Evolutionary conservation across 805 yeast species (phyloP).

Genomic region (Hanseniaspora vineae): DNA sequence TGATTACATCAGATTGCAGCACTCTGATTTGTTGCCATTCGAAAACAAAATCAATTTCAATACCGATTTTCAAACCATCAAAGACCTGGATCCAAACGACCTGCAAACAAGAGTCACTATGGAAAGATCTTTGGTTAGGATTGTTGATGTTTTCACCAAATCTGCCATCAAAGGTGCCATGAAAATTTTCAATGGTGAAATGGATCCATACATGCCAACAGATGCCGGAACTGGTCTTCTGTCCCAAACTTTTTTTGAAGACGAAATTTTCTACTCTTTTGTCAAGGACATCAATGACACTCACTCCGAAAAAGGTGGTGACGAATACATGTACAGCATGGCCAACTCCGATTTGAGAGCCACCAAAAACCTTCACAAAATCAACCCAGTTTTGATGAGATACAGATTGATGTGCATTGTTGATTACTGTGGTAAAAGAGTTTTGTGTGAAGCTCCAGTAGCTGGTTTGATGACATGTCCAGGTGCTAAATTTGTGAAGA

Average conservation of each 20-base stretch:
- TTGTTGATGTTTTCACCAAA: constrained; percentile 61
- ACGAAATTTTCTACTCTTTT: constrained; percentile 72
- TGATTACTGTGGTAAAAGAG: constrained; percentile 79
- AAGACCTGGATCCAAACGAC: constrained; percentile 28
- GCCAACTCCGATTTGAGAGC: constrained; percentile 68
- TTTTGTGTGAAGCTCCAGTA: constrained; percentile 91
- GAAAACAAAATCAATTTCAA: constrained; percentile 65
- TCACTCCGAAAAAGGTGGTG: constrained; percentile 59
- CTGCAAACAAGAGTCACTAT: constrained; percentile 36
- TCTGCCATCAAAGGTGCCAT: constrained; percentile 73
- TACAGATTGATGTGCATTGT: constrained; percentile 70
- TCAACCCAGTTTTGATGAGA: constrained; percentile 50
- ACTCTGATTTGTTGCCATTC: constrained; percentile 13
- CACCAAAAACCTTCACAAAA: constrained; percentile 51
- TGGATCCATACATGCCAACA: constrained; percentile 67
- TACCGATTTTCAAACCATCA: constrained; percentile 75
- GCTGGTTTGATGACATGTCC: constrained; percentile 53
- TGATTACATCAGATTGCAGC: constrained; percentile 51
- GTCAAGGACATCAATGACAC: constrained; percentile 51
- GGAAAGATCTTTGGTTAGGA: constrained; percentile 62
- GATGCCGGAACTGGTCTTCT: constrained; percentile 48
- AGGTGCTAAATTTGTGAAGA: constrained; percentile 27
- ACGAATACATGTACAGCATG: constrained; percentile 75
- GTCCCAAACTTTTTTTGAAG: constrained; percentile 36
- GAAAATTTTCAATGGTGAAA: constrained; percentile 58